These are phyloP conservation scores for Fusarium verrucosum DNA, from an alignment of 2,329 filamentous ascomycete species.

Conservation along the genomic window DNA sequence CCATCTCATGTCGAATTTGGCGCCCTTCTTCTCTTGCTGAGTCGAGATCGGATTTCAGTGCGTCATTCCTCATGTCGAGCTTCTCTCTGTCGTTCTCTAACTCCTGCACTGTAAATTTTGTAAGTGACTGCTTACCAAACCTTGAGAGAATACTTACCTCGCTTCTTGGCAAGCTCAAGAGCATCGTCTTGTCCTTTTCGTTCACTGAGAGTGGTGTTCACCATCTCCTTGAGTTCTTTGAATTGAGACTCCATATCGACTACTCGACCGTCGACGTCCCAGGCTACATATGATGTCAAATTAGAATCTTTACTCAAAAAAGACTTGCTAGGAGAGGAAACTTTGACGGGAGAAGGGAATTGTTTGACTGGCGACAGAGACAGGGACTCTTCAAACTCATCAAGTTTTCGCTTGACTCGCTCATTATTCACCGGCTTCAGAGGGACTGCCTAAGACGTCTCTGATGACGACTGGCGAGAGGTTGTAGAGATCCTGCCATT, in stretches of 20 bases:
- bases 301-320: slow-evolving; percentile 82
- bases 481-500: slow-evolving; percentile 19
- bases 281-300: slow-evolving; percentile 70
- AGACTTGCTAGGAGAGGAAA: slow-evolving; percentile 56
- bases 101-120: slow-evolving; percentile 52
- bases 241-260: slow-evolving; percentile 81
- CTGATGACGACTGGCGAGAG: slow-evolving; percentile 29
- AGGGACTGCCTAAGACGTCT: slow-evolving; percentile 47
- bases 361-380: slow-evolving; percentile 47
- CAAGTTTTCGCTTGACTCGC: slow-evolving; percentile 47
- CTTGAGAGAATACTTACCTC: slow-evolving; percentile 64
- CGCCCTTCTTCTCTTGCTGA: slow-evolving; percentile 50
- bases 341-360: slow-evolving; percentile 52
- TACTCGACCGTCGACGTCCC: slow-evolving; percentile 81
- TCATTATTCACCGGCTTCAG: slow-evolving; percentile 49
- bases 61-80: slow-evolving; percentile 57
- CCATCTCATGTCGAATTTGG: slow-evolving; percentile 49
- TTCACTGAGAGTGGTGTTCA: slow-evolving; percentile 74
- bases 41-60: slow-evolving; percentile 72
- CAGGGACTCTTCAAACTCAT: slow-evolving; percentile 48
- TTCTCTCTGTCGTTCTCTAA: slow-evolving; percentile 60
- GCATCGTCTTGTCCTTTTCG: slow-evolving; percentile 77
- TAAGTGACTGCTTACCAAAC: background rate
- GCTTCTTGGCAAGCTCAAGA: slow-evolving; percentile 76
- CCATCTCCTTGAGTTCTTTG: slow-evolving; percentile 73